These are phyloP conservation scores for Eucalyptus globulus DNA, from an alignment of 345 rosid genomes.

Conservation along the genomic window DNA sequence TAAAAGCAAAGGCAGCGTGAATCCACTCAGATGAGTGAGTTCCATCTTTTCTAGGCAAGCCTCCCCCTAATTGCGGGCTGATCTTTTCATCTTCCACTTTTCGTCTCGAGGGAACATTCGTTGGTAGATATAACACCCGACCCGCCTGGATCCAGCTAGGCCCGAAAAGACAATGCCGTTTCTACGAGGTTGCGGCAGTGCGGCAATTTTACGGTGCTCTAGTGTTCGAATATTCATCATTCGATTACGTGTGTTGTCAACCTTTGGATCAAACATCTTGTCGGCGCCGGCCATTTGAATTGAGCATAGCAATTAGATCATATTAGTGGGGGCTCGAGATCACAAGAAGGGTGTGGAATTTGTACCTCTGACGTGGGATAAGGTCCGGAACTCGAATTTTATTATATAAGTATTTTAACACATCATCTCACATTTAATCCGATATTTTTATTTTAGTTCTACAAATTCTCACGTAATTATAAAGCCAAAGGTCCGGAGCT, in stretches of 20 bases:
- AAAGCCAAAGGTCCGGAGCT: fast-evolving
- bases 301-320: background rate
- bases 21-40: background rate
- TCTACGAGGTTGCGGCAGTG: background rate
- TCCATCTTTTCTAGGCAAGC: background rate
- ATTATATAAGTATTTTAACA: too few relatives aligned
- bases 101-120: background rate
- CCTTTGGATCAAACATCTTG: background rate
- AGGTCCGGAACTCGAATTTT: background rate
- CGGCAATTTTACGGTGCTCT: background rate
- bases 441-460: fast-evolving
- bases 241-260: background rate
- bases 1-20: background rate
- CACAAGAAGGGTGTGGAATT: background rate
- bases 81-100: background rate
- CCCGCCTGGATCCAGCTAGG: background rate
- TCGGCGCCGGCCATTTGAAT: background rate
- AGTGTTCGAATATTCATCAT: background rate
- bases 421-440: fast-evolving
- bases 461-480: too few relatives aligned
- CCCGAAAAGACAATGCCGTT: background rate
- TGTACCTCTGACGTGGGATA: background rate
- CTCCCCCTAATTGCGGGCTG: background rate
- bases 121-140: background rate
- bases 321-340: background rate